Base-by-base conservation (phyloP, 2,329 filamentous ascomycete genomes). In the Nemania sp. region DNA sequence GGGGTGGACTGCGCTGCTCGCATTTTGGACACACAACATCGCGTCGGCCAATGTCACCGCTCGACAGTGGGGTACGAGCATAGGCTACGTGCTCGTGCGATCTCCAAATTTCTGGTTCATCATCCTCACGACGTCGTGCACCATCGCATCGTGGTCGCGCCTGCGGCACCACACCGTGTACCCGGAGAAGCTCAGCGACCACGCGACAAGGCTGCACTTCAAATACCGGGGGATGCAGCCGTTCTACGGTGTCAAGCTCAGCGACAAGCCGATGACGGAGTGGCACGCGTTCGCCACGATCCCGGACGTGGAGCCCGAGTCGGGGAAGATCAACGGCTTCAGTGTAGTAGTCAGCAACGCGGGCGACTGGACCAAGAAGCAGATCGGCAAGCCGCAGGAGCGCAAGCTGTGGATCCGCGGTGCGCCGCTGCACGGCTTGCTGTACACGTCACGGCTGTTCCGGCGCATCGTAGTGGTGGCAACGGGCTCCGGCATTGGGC, bases 211-310 rank as follows among this genome's bases (percentile, higher is more conserved):
- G 28, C 80, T 94, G 19, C 83, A 88, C 66, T 88, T 92, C 67
- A 75, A 79, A 65, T 85, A 89, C 71, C 77, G 80, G 30, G 75
- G 79, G 17, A 82, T 84, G 31, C 75, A 79, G 39, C 77, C 79
- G 52, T 79, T 82, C 63, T 78, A 81, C 52, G 80, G 80, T 20
- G 75, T 84, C 44, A 82, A 86, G 48, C 72, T 91, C 19, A 82
- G 86, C 9, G 79, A 80, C 52, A 77, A 79, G 20, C 88, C 88
- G 0, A 72, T 90, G 37, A 73, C 79, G 14, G 88, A 92, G 72
- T 90, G 86, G 79, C 89, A 92, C 72, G 82, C 84, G 0, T 92
- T 92, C 66, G 89, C 88, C 30, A 87, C 86, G 1, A 89, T 92
- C 59, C 84, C 87, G 1, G 79, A 83, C 54, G 75, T 80, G 1